Evolutionary conservation across 106 monocot species (phyloP).

Genomic region (Apostasia ramifera): DNA sequence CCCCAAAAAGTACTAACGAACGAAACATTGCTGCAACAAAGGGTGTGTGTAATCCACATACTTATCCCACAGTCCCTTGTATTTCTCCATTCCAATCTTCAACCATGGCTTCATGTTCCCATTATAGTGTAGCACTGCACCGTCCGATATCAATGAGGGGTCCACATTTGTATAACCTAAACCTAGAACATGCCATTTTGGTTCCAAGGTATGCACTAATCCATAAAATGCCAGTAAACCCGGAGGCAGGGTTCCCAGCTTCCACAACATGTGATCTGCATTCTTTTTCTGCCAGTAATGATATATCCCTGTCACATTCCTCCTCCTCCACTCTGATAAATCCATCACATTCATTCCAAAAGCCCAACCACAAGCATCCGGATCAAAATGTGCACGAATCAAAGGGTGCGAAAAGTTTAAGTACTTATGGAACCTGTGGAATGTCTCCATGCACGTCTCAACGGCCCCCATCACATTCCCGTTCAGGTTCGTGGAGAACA

Average conservation of each 20-base stretch:
- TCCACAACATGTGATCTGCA: slow-evolving; percentile 26
- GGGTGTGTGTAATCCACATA: slow-evolving; percentile 29
- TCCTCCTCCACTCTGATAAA: slow-evolving; percentile 21
- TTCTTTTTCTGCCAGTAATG: slow-evolving; percentile 36
- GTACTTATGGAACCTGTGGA: slow-evolving; percentile 28
- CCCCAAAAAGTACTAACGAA: background rate
- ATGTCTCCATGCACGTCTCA: slow-evolving; percentile 30
- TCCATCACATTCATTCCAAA: slow-evolving; percentile 35
- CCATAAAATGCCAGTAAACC: slow-evolving; percentile 25
- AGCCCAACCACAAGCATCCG: slow-evolving; percentile 29
- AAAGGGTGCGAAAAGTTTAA: slow-evolving; percentile 28
- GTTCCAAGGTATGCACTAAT: slow-evolving; percentile 17
- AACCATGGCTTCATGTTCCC: slow-evolving; percentile 37
- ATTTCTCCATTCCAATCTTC: slow-evolving; percentile 32
- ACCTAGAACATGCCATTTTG: slow-evolving; percentile 29
- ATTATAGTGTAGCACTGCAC: slow-evolving; percentile 28
- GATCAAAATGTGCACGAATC: slow-evolving; percentile 20
- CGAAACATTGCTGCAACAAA: slow-evolving; percentile 26
- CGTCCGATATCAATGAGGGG: slow-evolving; percentile 11
- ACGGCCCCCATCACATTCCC: slow-evolving; percentile 34
- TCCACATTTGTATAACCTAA: slow-evolving; percentile 22
- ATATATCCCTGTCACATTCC: slow-evolving; percentile 24
- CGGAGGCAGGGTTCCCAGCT: slow-evolving; percentile 26
- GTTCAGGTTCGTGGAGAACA: slow-evolving; percentile 21
- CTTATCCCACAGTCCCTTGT: slow-evolving; percentile 19